Conservation (phyloP, 208 protist species). For the Trypanosoma boissoni region DNA sequence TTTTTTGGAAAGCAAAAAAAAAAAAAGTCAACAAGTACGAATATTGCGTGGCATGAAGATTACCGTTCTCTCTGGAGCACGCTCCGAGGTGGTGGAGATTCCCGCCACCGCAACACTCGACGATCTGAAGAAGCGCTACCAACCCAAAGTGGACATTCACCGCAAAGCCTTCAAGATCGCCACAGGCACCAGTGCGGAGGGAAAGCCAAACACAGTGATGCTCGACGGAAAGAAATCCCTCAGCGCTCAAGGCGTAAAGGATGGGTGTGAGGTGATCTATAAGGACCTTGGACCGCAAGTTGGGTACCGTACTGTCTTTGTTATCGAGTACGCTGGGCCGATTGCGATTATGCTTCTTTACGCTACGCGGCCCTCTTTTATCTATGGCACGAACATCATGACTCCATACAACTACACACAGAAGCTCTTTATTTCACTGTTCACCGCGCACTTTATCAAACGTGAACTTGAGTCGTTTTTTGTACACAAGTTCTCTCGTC, state of each 20-base stretch:
- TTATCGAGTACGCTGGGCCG: constrained; percentile 94
- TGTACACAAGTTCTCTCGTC: constrained; percentile 93
- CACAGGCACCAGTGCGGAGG: constrained; percentile 23
- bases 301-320: constrained; percentile 92
- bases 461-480: constrained; percentile 94
- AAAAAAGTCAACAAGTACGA: background rate
- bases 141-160: constrained; percentile 48
- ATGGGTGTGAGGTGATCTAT: constrained; percentile 64
- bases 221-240: constrained; percentile 46
- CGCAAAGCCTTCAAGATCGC: constrained; percentile 76
- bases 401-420: constrained; percentile 58
- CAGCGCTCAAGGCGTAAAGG: constrained; percentile 58
- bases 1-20: background rate
- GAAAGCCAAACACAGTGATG: constrained; percentile 44
- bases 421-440: constrained; percentile 80
- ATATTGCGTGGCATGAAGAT: constrained; percentile 60
- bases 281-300: constrained; percentile 94
- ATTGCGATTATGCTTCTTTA: constrained; percentile 90
- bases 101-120: constrained; percentile 52
- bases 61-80: constrained; percentile 47
- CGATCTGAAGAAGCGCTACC: constrained; percentile 71
- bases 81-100: constrained; percentile 55
- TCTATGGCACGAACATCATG: constrained; percentile 45
- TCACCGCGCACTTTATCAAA: constrained; percentile 92
- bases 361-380: constrained; percentile 61